phyloP scores from a whole-genome alignment of 1,284 basidiomycete species.

The Cryptococcus deneoformans region DNA sequence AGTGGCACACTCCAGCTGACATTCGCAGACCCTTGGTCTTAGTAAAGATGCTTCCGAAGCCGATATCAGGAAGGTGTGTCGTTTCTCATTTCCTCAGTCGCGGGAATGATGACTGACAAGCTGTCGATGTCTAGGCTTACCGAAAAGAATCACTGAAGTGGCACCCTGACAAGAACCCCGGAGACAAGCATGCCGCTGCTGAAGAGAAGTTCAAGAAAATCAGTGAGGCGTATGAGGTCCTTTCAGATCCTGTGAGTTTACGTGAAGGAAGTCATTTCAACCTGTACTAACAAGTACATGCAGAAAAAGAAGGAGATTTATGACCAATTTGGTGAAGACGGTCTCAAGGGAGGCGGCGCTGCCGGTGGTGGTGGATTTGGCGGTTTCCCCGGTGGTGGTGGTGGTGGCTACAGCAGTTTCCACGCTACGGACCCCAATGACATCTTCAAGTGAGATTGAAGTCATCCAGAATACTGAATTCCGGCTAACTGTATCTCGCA shows the following conservation, averaged over 20 bases:
- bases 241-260: slow-evolving; percentile 65
- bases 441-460: slow-evolving; percentile 75
- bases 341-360: slow-evolving; percentile 66
- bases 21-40: slow-evolving; percentile 59
- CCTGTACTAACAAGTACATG: neutral
- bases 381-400: slow-evolving; percentile 54
- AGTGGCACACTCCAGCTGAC: neutral
- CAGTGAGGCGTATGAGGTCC: slow-evolving; percentile 95
- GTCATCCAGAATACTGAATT: slow-evolving; percentile 9
- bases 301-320: slow-evolving; percentile 87
- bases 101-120: neutral
- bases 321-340: slow-evolving; percentile 95
- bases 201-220: slow-evolving; percentile 94
- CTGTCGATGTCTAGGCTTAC: slow-evolving; percentile 24
- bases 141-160: slow-evolving; percentile 57
- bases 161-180: slow-evolving; percentile 35
- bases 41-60: slow-evolving; percentile 70
- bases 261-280: neutral
- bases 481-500: slow-evolving; percentile 37
- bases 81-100: neutral
- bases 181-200: slow-evolving; percentile 62
- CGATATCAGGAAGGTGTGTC: slow-evolving; percentile 67
- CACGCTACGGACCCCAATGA: slow-evolving; percentile 79
- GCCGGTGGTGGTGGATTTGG: slow-evolving; percentile 43
- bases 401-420: slow-evolving; percentile 59